Evolutionary conservation across 768 basidiomycete genomes (phyloP).

Genomic region (Boletus rex-veris): DNA sequence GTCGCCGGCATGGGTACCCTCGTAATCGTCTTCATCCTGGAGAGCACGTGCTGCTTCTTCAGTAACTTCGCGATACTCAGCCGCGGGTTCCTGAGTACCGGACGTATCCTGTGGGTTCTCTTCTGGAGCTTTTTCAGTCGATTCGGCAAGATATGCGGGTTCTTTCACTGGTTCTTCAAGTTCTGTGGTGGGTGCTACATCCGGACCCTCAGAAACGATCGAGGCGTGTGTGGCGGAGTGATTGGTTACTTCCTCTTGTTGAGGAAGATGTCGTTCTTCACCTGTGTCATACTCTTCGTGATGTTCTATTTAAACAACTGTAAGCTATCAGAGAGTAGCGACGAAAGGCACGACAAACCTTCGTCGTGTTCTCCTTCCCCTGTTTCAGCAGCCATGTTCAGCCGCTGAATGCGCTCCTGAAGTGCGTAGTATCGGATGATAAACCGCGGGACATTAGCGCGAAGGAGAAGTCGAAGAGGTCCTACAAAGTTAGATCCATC

Average conservation of each 20-base stretch:
- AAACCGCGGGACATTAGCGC: constrained; percentile 51
- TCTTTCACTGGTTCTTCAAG: constrained; percentile 3
- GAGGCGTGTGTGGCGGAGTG: neutral
- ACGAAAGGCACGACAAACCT: constrained; percentile 10
- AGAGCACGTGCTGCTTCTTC: constrained; percentile 13
- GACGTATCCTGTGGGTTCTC: constrained; percentile 4
- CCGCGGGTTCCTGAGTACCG: constrained; percentile 7
- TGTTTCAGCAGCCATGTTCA: constrained; percentile 27
- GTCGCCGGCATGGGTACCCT: constrained; percentile 12
- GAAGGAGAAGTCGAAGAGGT: constrained; percentile 58
- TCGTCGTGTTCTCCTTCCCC: constrained; percentile 18
- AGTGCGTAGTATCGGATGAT: constrained; percentile 62
- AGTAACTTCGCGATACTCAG: constrained; percentile 17
- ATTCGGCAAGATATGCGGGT: neutral
- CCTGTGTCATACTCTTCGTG: constrained; percentile 6
- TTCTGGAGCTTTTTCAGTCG: constrained; percentile 6
- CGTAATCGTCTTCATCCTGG: constrained; percentile 23
- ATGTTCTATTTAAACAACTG: constrained; percentile 8
- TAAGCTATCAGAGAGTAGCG: neutral
- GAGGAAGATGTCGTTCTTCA: constrained; percentile 7
- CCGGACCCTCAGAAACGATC: neutral
- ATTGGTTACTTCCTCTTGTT: constrained; percentile 1
- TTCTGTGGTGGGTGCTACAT: neutral
- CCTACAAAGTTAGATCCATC: constrained; percentile 61
- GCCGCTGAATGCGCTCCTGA: constrained; percentile 51